Percentiles rank a stretch among this genome's conserved stretches.
phyloP scores from a whole-genome alignment of 2,329 filamentous ascomycete species.

The Diaporthe velutina region DNA sequence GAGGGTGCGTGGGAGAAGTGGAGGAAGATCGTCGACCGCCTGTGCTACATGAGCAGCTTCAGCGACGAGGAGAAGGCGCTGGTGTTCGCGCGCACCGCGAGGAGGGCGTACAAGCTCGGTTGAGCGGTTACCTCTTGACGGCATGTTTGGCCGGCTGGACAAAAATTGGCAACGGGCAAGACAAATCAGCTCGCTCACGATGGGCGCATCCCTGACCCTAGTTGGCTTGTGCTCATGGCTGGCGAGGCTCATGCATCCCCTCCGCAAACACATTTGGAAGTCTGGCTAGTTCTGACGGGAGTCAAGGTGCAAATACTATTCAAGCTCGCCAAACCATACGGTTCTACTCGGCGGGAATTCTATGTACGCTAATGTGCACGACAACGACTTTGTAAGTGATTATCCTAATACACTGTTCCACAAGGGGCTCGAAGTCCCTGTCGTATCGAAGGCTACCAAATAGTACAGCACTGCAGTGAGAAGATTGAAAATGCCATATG shows the following conservation, averaged over 20 bases:
- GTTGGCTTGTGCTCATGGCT: too few species aligned
- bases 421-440: neutral
- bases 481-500: neutral
- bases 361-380: too few species aligned
- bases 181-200: too few species aligned
- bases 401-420: neutral
- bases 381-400: too few species aligned
- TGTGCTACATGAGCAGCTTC: conserved; percentile 74
- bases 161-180: too few species aligned
- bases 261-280: too few species aligned
- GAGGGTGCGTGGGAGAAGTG: conserved; percentile 80
- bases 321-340: too few species aligned
- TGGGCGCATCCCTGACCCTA: too few species aligned
- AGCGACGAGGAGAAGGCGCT: conserved; percentile 71
- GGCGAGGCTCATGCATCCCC: too few species aligned
- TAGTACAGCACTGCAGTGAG: neutral
- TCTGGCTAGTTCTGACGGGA: too few species aligned
- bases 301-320: too few species aligned
- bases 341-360: too few species aligned
- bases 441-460: neutral
- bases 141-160: neutral
- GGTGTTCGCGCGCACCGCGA: conserved; percentile 81
- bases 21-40: conserved; percentile 76
- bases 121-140: neutral
- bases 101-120: conserved; percentile 72